Conservation (phyloP, 192 early-diverging fungal species). For the Linnemannia hyalina region DNA sequence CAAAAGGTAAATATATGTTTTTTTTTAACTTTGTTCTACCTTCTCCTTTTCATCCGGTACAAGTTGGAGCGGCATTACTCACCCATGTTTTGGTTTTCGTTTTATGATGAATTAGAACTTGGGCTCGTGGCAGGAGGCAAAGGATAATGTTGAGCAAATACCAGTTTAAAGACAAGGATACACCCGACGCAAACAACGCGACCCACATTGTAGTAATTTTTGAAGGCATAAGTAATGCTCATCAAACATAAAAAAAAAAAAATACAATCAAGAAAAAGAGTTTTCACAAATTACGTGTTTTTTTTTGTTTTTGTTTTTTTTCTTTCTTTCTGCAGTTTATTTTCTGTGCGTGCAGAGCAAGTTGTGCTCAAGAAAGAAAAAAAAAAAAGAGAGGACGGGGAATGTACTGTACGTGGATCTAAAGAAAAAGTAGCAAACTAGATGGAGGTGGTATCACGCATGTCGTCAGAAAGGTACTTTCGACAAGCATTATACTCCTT, state of each 20-base stretch:
- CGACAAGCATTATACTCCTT: slow-evolving; percentile 54
- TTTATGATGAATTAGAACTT: slow-evolving; percentile 58
- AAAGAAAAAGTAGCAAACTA: not conserved
- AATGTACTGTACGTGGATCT: too few relatives aligned
- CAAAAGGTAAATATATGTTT: slow-evolving; percentile 66
- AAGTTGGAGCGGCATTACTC: not conserved
- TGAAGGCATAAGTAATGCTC: not conserved
- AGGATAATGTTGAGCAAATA: slow-evolving; percentile 63
- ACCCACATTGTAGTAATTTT: not conserved
- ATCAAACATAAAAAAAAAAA: not conserved
- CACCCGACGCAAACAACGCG: too few relatives aligned
- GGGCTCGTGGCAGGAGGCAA: slow-evolving; percentile 68
- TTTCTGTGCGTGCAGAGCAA: too few relatives aligned
- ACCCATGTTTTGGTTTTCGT: not conserved
- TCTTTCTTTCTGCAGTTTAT: too few relatives aligned
- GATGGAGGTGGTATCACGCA: slow-evolving; percentile 6
- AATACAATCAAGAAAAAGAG: not conserved
- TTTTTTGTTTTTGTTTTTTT: too few relatives aligned
- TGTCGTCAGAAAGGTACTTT: slow-evolving; percentile 28
- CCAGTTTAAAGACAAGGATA: slow-evolving; percentile 26
- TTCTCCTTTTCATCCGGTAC: too few relatives aligned
- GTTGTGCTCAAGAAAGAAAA: too few relatives aligned
- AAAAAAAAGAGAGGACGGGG: too few relatives aligned
- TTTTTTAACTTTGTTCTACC: not conserved
- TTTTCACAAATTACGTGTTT: too few relatives aligned